phyloP scores from a whole-genome alignment of 2,329 filamentous ascomycete genomes.

The Myriosclerotinia duriaeana region DNA sequence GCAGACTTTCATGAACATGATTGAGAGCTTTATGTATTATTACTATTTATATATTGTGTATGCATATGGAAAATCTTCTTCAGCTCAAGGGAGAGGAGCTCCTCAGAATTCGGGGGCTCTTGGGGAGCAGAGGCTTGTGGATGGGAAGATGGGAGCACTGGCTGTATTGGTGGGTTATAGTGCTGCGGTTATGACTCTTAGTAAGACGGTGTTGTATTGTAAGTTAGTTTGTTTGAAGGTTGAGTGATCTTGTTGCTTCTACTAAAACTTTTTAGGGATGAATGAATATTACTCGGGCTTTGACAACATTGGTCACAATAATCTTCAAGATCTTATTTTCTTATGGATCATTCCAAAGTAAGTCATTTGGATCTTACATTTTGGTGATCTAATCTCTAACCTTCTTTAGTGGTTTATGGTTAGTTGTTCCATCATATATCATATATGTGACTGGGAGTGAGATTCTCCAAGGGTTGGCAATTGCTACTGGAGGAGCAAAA shows the following conservation, averaged over 20 bases:
- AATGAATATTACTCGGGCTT: constrained; percentile 63
- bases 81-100: constrained; percentile 36
- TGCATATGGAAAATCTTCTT: constrained; percentile 42
- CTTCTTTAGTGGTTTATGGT: constrained; percentile 57
- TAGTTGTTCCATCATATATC: constrained; percentile 63
- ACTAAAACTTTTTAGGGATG: constrained; percentile 47
- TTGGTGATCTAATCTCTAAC: constrained; percentile 23
- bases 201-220: constrained; percentile 69
- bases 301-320: constrained; percentile 62
- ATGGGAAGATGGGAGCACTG: constrained; percentile 52
- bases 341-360: constrained; percentile 69
- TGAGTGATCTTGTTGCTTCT: not conserved
- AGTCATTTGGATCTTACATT: constrained; percentile 37
- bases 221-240: constrained; percentile 43
- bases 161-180: constrained; percentile 60
- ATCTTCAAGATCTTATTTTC: constrained; percentile 50
- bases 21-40: constrained; percentile 59
- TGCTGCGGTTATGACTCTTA: constrained; percentile 61
- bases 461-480: constrained; percentile 58
- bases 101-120: constrained; percentile 46
- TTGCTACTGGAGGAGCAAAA: constrained; percentile 41
- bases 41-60: constrained; percentile 59
- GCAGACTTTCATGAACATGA: constrained; percentile 58
- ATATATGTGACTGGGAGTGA: constrained; percentile 59
- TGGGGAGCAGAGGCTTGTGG: constrained; percentile 50